Evolutionary conservation across 345 rosid species (phyloP), one percentile per base, ranked within the genome.

Genomic region (Pistacia atlantica): DNA sequence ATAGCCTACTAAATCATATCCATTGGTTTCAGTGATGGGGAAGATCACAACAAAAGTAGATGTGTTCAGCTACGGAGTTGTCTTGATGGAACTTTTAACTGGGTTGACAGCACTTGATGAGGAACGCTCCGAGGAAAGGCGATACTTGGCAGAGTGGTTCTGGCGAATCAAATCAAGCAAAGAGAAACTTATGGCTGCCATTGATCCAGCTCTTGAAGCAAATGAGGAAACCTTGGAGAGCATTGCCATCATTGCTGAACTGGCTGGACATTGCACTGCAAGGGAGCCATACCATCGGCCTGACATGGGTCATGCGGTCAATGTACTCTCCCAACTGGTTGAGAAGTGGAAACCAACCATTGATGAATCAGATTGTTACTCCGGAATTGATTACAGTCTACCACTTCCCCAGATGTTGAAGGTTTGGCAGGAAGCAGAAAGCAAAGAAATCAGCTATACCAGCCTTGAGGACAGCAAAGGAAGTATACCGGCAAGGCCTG

Each of bases 91-190:
- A 49, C 82, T 87, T 31, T 65, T 87, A 73, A 87, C 90, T 0
- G 87, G 90, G 57, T 51, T 85, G 51, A 80, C 75, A 17, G 90
- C 90, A 16, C 87, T 87, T 2, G 88, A 79, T 1, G 88, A 85
- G 77, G 75, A 66, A n/a, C 84, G 88, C 55, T 73, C 88, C 0
- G 90, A 87, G 78, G 88, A 87, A 79, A 80, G 80, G 54, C 75
- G 87, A 18, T 82, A 87, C 81, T 67, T 87, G 64, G 87, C 84
- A 1, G 90, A 85, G 73, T 87, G 90, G 90, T 87, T 87, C 76
- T 83, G 85, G 82, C 79, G 77, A 74, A 76, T 87, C 70, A 85
- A 75, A 69, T 81, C 84, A 1, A 78, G 74, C 81, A 80, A 78
- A 69, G 88, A 83, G 74, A 85, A 70, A 64, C 80, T 87, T 12